Evolutionary conservation across 202 grass and related monocot species (phyloP).

Genomic region (Carex arenaria): DNA sequence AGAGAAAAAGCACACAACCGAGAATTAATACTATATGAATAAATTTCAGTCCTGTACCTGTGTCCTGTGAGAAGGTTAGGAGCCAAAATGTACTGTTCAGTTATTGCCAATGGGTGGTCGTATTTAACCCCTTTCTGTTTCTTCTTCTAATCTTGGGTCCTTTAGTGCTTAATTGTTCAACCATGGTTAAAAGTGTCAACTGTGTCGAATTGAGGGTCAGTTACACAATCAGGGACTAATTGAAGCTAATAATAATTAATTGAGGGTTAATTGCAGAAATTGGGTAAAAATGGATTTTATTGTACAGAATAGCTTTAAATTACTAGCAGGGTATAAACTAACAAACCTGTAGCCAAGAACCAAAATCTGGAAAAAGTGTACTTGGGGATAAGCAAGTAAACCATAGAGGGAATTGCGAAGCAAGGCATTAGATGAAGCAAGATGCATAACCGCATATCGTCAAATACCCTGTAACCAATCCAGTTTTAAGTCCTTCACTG

Average conservation of each 20-base stretch:
- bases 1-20: not conserved
- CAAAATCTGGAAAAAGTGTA: slow-evolving; percentile 97
- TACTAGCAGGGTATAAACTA: not conserved
- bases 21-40: not conserved
- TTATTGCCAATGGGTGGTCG: not conserved
- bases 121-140: not conserved
- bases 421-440: slow-evolving; percentile 73
- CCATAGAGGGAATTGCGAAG: slow-evolving; percentile 69
- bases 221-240: not conserved
- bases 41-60: not conserved
- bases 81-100: not conserved
- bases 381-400: slow-evolving; percentile 84
- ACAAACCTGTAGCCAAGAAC: slow-evolving; percentile 84
- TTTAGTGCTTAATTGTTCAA: not conserved
- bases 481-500: not conserved
- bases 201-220: not conserved
- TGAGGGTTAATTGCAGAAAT: not conserved
- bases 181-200: not conserved
- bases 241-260: not conserved
- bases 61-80: not conserved
- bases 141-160: not conserved
- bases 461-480: slow-evolving; percentile 68
- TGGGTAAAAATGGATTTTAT: not conserved
- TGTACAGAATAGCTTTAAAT: not conserved
- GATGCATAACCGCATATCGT: slow-evolving; percentile 87